Conservation (phyloP, 129 eudicot species). For the Apium graveolens region DNA sequence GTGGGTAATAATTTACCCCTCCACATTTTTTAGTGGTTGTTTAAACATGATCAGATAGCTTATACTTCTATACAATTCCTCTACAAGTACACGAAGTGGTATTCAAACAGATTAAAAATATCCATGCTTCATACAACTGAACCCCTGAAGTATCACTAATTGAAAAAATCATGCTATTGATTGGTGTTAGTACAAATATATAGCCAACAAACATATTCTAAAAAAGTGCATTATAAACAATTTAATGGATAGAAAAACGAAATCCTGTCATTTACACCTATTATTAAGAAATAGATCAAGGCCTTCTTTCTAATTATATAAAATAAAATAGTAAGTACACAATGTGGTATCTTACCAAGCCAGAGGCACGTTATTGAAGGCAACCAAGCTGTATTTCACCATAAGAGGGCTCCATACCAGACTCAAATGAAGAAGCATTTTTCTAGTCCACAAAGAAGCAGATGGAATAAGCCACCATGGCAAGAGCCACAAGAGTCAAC, state of each 20-base stretch:
- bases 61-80: too few relatives aligned
- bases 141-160: too few relatives aligned
- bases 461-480: constrained; percentile 74
- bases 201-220: too few relatives aligned
- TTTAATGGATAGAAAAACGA: too few relatives aligned
- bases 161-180: too few relatives aligned
- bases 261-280: too few relatives aligned
- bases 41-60: not conserved
- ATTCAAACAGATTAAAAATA: too few relatives aligned
- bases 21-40: not conserved
- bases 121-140: not conserved
- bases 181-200: too few relatives aligned
- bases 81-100: not conserved
- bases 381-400: constrained; percentile 57
- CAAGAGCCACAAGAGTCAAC: constrained; percentile 57
- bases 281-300: too few relatives aligned
- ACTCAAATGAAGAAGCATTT: constrained; percentile 25
- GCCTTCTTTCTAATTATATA: not conserved
- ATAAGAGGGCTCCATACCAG: constrained; percentile 25
- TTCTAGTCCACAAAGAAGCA: constrained; percentile 69
- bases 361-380: constrained; percentile 57
- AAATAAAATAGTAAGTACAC: not conserved
- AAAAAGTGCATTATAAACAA: too few relatives aligned
- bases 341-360: constrained; percentile 52
- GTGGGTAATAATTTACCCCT: too few relatives aligned